Evolutionary conservation across 2,329 filamentous ascomycete species (phyloP), one percentile per base, ranked within the genome.

Genomic region (Triangularia verruculosa): DNA sequence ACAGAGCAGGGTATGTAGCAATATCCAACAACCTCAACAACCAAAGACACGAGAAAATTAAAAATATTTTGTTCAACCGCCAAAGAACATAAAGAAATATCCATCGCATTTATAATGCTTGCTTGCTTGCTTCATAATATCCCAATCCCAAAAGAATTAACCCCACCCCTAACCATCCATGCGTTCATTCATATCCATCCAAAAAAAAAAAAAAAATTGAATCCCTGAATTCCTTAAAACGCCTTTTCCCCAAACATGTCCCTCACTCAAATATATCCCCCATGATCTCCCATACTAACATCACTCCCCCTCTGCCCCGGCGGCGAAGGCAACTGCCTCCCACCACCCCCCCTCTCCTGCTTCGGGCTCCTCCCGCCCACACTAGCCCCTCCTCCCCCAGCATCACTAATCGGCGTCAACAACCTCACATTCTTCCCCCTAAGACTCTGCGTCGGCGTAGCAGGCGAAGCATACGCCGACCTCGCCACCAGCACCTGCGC

Each of bases 401-500:
- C 78, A 11, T 86, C 84, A 62, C 83, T 85, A 9, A 78, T 79
- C 5, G 82, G 81, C 34, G 81, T 81, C 55, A 78, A 70, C 69
- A 78, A 73, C 54, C 78, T 73, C 57, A 74, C 71, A 43, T 69
- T 71, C 62, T 65, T 70, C 64, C 64, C 57, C 28, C 32, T 61
- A 1, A 43, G 20, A 22, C 43, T 39, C 47, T 53, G 24, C 34
- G 53, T 34, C 2, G 51, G 27, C 20, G 34, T 70, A 17, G 57
- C 58, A 4, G 63, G 61, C 43, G 64, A 62, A 2, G 61, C 59
- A 53, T 79, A 74, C 57, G 83, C 75, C n/a, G n/a, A 20, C 71
- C 78, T 74, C 70, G 89, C 90, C 52, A 97, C 86, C 65, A 98
- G 85, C 34, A 99, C 95, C 76, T 98, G 94, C 6, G 96, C 95